These are phyloP conservation scores for Artemisia argyi DNA, from an alignment of 129 eudicot species.

Conservation along the genomic window DNA sequence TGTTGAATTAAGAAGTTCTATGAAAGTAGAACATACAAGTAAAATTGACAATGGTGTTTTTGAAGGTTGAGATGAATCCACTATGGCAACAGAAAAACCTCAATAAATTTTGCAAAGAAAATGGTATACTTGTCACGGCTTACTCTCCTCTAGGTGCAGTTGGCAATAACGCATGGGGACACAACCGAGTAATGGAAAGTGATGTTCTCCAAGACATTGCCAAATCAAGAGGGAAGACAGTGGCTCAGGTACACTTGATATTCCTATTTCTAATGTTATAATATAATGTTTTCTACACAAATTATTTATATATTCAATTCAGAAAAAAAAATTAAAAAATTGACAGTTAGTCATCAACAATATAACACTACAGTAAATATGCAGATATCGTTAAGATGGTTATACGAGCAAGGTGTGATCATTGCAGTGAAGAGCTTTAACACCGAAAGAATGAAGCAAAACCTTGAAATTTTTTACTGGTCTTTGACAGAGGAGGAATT, in stretches of 20 bases:
- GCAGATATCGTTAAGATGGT: conserved; percentile 38
- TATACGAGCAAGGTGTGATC: conserved; percentile 47
- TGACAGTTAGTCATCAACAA: background rate
- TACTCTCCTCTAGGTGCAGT: too few relatives aligned
- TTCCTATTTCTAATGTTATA: background rate
- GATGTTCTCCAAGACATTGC: too few relatives aligned
- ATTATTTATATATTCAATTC: too few relatives aligned
- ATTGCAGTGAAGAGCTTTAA: conserved; percentile 46
- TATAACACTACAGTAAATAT: background rate
- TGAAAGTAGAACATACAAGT: background rate
- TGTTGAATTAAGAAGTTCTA: background rate
- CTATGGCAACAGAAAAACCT: conserved; percentile 45
- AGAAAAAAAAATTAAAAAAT: background rate
- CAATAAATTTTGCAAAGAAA: conserved; percentile 35
- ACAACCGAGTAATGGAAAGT: too few relatives aligned
- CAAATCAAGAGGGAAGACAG: too few relatives aligned
- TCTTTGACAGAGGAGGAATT: conserved; percentile 23
- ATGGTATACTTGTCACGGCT: too few relatives aligned
- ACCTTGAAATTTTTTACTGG: conserved; percentile 47
- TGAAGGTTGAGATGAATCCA: too few relatives aligned
- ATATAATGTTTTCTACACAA: background rate
- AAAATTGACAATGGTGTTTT: too few relatives aligned
- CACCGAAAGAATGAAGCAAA: conserved; percentile 51
- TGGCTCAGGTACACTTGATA: conserved; percentile 40
- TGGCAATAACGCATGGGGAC: too few relatives aligned